A percentile compares a stretch with the other conserved stretches of the same genome.
Evolutionary conservation across 2,329 filamentous ascomycete genomes (phyloP).

Genomic region (Trichoderma pleuroti): DNA sequence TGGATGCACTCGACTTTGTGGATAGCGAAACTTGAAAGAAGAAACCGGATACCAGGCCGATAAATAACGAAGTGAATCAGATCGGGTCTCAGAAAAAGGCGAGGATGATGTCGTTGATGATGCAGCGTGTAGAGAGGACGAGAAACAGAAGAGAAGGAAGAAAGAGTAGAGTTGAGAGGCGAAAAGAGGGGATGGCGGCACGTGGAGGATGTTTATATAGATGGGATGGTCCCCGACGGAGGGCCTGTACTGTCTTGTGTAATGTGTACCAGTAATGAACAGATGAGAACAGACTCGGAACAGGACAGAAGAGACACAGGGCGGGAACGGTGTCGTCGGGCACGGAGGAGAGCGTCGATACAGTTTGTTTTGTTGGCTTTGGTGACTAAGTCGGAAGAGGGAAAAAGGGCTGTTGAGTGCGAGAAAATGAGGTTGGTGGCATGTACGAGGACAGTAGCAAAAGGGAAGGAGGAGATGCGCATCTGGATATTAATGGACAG

Average conservation of each 20-base stretch:
- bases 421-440: slow-evolving; percentile 11
- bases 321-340: slow-evolving; percentile 8
- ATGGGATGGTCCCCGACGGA: background rate
- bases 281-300: background rate
- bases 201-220: background rate
- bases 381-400: background rate
- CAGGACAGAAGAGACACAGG: background rate
- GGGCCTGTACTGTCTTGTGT: background rate
- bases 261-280: background rate
- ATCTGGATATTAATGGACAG: slow-evolving; percentile 16
- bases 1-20: no score
- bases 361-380: background rate
- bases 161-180: background rate
- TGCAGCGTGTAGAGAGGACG: background rate
- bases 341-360: background rate
- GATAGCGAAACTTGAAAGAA: no score
- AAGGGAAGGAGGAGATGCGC: slow-evolving; percentile 15
- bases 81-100: no score
- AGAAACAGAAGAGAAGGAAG: background rate
- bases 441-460: slow-evolving; percentile 9
- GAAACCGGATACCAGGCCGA: no score
- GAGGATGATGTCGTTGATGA: background rate
- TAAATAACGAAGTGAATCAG: no score
- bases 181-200: background rate
- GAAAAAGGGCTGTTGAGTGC: background rate